A percentile compares a stretch with the other conserved stretches of the same genome.
Conservation (phyloP, 352 stramenopile species). For the Phytopythium chamaehyphon region DNA sequence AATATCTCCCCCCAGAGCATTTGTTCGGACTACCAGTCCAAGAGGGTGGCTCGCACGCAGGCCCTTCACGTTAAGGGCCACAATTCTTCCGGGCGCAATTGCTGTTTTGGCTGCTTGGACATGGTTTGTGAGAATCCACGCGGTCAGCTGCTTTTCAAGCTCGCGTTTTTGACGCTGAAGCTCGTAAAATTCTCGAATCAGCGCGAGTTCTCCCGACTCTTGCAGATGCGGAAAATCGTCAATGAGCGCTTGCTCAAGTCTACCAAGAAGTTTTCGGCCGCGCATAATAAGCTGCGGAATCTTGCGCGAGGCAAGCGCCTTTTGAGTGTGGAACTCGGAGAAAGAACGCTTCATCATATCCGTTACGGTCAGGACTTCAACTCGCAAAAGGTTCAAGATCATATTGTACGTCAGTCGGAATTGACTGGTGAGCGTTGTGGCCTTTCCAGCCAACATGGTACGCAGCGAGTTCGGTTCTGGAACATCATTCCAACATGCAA, state of each 20-base stretch:
- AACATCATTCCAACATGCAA: constrained; percentile 97
- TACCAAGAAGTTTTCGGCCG: constrained; percentile 42
- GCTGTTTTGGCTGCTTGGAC: constrained; percentile 54
- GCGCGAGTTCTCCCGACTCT: constrained; percentile 44
- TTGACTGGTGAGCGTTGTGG: constrained; percentile 94
- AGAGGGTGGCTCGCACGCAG: constrained; percentile 27
- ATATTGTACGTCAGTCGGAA: constrained; percentile 99
- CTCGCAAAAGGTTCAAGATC: constrained; percentile 96
- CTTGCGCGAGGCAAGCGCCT: constrained; percentile 71
- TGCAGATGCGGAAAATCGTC: constrained; percentile 68
- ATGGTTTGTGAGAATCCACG: constrained; percentile 67
- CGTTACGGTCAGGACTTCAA: constrained; percentile 86
- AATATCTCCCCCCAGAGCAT: constrained; percentile 15
- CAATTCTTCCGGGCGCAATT: constrained; percentile 55
- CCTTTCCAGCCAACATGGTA: constrained; percentile 95
- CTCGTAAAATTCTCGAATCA: constrained; percentile 66
- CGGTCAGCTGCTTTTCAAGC: constrained; percentile 67
- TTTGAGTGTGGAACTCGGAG: constrained; percentile 95
- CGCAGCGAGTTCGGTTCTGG: constrained; percentile 93
- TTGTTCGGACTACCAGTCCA: constrained; percentile 61
- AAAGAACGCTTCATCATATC: constrained; percentile 98
- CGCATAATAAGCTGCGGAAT: constrained; percentile 75
- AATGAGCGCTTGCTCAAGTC: constrained; percentile 38
- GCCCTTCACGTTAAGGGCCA: constrained; percentile 65
- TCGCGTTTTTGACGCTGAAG: constrained; percentile 68